Evolutionary conservation across 176 grass and related monocot genomes (phyloP), one percentile per base, ranked within the genome.

Genomic region (Triticum monococcum): DNA sequence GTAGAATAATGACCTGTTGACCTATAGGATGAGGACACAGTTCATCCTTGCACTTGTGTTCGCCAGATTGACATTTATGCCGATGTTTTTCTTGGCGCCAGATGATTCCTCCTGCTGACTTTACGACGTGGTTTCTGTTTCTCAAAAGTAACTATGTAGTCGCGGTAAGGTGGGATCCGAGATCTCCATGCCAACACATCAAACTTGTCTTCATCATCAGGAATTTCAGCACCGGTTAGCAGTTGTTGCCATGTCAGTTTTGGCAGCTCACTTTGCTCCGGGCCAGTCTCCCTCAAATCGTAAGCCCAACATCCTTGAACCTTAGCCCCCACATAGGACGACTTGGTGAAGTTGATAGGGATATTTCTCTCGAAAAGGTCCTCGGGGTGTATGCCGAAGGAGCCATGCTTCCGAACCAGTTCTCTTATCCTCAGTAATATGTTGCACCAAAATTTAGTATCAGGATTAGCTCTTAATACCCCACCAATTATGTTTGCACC

Each of bases 401-500:
- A 59, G 17, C 2, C 7, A 3, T 59, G 36, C 46, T 54, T 62
- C 68, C 65, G 68, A 14, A 64, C 22, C 9, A 30, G 59, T 14
- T 35, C 57, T 45, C 57, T 87, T 9, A 81, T 8, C n/a, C 28
- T 38, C 72, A 17, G 20, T 30, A 87, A 10, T 5, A 87, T 9
- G 28, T 0, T 10, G 2, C 14, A 9, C 85, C 85, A 87, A 68
- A 81, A 48, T 5, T 80, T 38, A 64, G 28, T 0, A 8, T 81
- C 36, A 56, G 57, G 85, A 74, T 87, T 79, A 24, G 38, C 32
- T 23, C 65, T 71, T 26, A 91, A 22, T 4, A 83, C 1, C 64
- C 84, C 64, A 12, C 84, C 65, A 14, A 87, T 0, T 26, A 88
- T 16, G 0, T 87, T 91, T 60, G 89, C 85, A 24, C 54, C 89